These are phyloP conservation scores for Verticillium zaregamsianum DNA, from an alignment of 2,329 filamentous ascomycete species.

Conservation along the genomic window DNA sequence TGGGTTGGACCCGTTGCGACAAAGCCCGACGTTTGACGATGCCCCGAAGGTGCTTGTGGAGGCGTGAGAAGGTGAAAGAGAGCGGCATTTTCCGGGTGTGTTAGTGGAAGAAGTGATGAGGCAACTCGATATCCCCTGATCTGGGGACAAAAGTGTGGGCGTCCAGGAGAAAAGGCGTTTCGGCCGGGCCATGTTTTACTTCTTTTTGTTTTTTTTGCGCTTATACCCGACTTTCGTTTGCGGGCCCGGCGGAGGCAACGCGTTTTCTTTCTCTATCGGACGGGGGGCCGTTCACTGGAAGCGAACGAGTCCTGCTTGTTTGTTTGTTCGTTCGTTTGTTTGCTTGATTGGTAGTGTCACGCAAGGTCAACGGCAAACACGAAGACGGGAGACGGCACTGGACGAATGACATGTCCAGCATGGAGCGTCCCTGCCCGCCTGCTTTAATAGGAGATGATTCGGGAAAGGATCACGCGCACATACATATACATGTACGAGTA, in stretches of 20 bases:
- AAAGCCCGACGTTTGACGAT: constrained; percentile 24
- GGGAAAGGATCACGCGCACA: neutral
- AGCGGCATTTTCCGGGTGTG: neutral
- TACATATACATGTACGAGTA: neutral
- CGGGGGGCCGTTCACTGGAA: neutral
- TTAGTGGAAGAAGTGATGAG: neutral
- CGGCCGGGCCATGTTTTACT: neutral
- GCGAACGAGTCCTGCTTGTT: neutral
- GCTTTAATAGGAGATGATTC: neutral
- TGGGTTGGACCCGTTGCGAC: constrained; percentile 34
- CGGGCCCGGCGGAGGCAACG: neutral
- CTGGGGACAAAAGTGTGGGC: neutral
- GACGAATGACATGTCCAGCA: neutral
- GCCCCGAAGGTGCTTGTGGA: constrained; percentile 18
- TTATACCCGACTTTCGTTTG: neutral
- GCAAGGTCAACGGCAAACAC: neutral
- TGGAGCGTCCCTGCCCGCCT: neutral
- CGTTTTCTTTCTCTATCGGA: neutral
- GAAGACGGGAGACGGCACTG: neutral
- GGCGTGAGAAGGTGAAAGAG: constrained; percentile 11
- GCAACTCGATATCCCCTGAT: neutral
- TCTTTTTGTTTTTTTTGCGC: neutral
- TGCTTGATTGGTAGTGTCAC: neutral
- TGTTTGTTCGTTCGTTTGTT: neutral
- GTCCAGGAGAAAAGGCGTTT: neutral